Percentiles rank a stretch among this genome's conserved stretches.
These are phyloP conservation scores for Rhododendron mucronatum DNA, from an alignment of 148 eudicot species.

Conservation along the genomic window DNA sequence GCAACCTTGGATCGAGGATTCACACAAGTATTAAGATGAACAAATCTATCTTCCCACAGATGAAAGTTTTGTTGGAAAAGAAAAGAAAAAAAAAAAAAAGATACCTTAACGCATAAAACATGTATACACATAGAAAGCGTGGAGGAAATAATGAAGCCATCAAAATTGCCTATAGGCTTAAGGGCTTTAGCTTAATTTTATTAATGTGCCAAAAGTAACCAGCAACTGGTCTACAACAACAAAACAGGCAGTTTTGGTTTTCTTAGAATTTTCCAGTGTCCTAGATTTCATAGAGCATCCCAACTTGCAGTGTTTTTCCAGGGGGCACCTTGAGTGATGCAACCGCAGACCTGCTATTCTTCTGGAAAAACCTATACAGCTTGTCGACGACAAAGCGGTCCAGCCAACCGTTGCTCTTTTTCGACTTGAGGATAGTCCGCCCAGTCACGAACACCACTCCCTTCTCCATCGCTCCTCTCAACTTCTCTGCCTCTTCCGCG, in stretches of 20 bases:
- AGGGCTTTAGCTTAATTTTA: not conserved
- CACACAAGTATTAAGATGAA: not conserved
- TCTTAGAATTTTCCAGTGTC: not conserved
- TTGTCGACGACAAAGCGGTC: conserved; percentile 13
- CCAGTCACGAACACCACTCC: conserved; percentile 23
- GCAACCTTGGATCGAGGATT: not conserved
- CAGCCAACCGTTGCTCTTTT: conserved; percentile 8
- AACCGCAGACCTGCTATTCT: conserved; percentile 28
- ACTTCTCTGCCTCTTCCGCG: not conserved
- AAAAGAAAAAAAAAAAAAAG: not conserved
- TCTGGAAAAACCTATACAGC: conserved; percentile 34
- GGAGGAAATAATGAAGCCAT: not conserved
- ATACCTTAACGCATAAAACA: not conserved
- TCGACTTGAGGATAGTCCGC: conserved; percentile 18
- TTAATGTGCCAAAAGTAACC: not conserved
- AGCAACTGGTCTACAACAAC: not conserved
- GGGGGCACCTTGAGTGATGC: conserved; percentile 19
- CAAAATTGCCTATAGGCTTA: not conserved
- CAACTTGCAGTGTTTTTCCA: conserved; percentile 25
- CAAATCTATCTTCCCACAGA: not conserved
- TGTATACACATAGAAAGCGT: not conserved
- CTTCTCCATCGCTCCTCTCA: conserved; percentile 6
- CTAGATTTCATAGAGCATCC: conserved; percentile 18
- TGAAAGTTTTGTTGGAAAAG: not conserved
- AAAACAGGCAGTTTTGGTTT: not conserved